These are phyloP conservation scores for Cutaneotrichosporon daszewskae DNA, from an alignment of 1,284 basidiomycete species.

Conservation along the genomic window DNA sequence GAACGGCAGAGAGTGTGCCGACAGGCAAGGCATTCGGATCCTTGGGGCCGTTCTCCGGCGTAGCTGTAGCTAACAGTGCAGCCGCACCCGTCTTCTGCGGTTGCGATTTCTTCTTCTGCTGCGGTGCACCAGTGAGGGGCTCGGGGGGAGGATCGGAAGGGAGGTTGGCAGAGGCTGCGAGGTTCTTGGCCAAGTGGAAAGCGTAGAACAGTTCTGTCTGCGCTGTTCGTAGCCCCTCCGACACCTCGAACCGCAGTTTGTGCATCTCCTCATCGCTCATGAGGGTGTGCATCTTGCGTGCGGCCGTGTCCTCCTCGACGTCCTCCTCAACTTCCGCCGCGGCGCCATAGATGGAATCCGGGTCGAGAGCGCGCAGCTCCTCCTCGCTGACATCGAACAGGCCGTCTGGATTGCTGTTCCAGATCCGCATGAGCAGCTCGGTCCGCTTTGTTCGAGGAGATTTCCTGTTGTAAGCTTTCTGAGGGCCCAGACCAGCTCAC, in stretches of 20 bases:
- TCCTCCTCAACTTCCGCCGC: background rate
- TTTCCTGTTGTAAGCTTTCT: constrained; percentile 11
- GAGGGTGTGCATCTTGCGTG: constrained; percentile 17
- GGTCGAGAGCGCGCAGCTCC: constrained; percentile 15
- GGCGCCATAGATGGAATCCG: constrained; percentile 10
- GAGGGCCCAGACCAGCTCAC: constrained; percentile 17
- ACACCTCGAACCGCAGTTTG: constrained; percentile 29
- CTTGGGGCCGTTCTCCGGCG: constrained; percentile 1
- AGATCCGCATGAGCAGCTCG: constrained; percentile 33
- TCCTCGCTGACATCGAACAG: constrained; percentile 35
- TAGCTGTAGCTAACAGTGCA: background rate
- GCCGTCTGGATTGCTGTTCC: constrained; percentile 40
- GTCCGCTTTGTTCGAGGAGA: constrained; percentile 25
- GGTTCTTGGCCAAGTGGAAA: constrained; percentile 38
- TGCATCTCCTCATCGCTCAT: constrained; percentile 39
- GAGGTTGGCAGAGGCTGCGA: constrained; percentile 22
- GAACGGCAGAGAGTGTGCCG: constrained; percentile 27
- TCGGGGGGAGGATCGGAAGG: constrained; percentile 29
- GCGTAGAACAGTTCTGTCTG: constrained; percentile 44
- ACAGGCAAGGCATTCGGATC: no score
- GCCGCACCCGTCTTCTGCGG: background rate
- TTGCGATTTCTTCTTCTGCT: constrained; percentile 6
- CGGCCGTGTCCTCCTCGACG: constrained; percentile 7
- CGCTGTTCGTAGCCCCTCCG: constrained; percentile 35
- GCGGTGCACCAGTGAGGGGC: constrained; percentile 9